Base-by-base conservation (phyloP, 352 stramenopile species). In the Globisporangium echinulatum region DNA sequence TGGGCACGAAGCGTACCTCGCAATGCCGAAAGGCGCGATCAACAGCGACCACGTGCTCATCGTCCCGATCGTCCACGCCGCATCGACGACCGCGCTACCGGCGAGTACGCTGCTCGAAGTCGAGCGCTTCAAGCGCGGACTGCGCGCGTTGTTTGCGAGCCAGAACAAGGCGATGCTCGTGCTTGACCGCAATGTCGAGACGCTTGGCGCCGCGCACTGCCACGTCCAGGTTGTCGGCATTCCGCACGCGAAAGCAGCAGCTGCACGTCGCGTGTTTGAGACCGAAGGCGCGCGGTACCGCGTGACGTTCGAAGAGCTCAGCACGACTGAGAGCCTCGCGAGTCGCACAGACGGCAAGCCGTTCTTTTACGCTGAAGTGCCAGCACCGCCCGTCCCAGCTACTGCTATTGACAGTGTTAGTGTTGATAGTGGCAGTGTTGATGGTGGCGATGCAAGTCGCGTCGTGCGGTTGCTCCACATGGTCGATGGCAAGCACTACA, bases 11-110 rank as follows among this genome's bases (percentile, higher is more conserved):
- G 79, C 79, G 14, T 93, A 93, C 61, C 64, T 93, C 37, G 83
- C 83, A 9, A 85, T 93, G 72, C 81, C 83, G 4, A 93, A 93
- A 56, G 83, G 83, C 5, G 79, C 81, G 6, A 91, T 93, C 67
- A 85, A 84, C 47, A 64, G 68, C 40, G 83, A 93, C 50, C 83
- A 93, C 64, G 42, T 81, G 57, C 72, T 93, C 4, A 91, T 93
- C 55, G 75, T 93, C 11, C 83, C 83, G 0, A 91, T 93, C 63
- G 78, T 79, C 15, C 84, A 93, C 66, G 77, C 88, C 47, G 74
- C 70, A 4, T 83, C 79, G 10, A 85, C 73, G 3, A 65, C 83
- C 50, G 70, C 72, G 37, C 77, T 93, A 3, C 73, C 64, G 1
- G 61, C 68, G 2, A 61, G 62, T 4, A 73, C 71, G 7, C 66